Base-by-base conservation (phyloP, 495 filamentous ascomycete genomes). In the Hypoxylon crocopeplum region DNA sequence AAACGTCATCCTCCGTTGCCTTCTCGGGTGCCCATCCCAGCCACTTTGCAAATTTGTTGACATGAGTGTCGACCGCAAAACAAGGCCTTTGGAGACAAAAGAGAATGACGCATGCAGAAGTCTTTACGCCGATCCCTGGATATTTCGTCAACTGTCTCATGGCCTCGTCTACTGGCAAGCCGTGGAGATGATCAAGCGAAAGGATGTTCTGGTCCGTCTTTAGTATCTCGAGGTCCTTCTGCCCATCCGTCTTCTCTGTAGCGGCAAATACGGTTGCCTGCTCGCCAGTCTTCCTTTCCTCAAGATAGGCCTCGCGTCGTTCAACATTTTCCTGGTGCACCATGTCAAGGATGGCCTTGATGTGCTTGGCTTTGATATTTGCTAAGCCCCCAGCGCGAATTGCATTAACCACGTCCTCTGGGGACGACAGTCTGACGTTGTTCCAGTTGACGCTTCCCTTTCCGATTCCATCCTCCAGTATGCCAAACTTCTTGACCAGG, bases 71-170 rank as follows among this genome's bases (percentile, higher is more conserved):
- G 1, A 95, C 91, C 0, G 91, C 90, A 64, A 93, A 93, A 68
- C 86, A 88, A 0, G 90, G 88, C 10, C 84, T 82, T 59, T 84
- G 83, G 19, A 95, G 80, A 64, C 89, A 92, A 69, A 95, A 95
- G 2, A 93, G 78, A 10, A 88, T 72, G 11, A 93, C 89, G 60
- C 94, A 98, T 6, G 90, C 87, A 2, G 93, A 89, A 0, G 93
- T 96, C 75, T 98, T 98, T 47, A 90, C 86, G 0, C 93, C 94
- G 54, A 98, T 90, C 2, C 93, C 94, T 2, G 88, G 88, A 38
- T 87, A 94, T 48, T 82, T 86, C 42, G 85, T 82, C 29, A 98
- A 79, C 49, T 87, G 84, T 7, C 75, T 74, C 82, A 96, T 88
- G 0, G 86, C 91, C 20, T 90, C 81, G 13, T 90, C 80, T 10